Conservation (phyloP, 2,329 filamentous ascomycete genomes). For the Curvularia eragrostidis region DNA sequence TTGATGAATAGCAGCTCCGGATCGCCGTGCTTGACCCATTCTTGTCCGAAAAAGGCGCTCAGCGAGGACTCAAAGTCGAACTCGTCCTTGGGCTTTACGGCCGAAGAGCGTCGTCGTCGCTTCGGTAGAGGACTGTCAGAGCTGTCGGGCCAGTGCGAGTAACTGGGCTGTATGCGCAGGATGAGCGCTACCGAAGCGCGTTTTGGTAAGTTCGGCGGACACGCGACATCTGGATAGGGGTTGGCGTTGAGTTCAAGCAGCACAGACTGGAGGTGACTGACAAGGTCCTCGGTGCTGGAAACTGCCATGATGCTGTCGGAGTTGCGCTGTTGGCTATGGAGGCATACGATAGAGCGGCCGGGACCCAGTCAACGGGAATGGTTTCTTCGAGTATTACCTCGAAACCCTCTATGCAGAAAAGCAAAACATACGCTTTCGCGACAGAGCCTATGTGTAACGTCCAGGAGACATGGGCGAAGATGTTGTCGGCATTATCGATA, state of each 20-base stretch:
- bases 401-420: not conserved
- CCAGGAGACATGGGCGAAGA: not conserved
- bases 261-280: slow-evolving; percentile 52
- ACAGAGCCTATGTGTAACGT: not conserved
- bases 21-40: slow-evolving; percentile 70
- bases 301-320: slow-evolving; percentile 26
- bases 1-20: slow-evolving; percentile 77
- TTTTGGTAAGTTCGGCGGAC: slow-evolving; percentile 60
- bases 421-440: not conserved
- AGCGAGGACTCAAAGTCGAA: slow-evolving; percentile 53
- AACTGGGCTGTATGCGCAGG: slow-evolving; percentile 66
- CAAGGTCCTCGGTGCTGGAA: slow-evolving; percentile 38
- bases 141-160: slow-evolving; percentile 59
- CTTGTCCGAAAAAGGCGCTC: slow-evolving; percentile 66
- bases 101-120: slow-evolving; percentile 38
- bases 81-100: slow-evolving; percentile 28
- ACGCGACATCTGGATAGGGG: slow-evolving; percentile 58
- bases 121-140: slow-evolving; percentile 29
- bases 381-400: not conserved
- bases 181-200: slow-evolving; percentile 72
- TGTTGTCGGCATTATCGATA: not conserved
- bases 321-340: not conserved
- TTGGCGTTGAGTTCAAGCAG: slow-evolving; percentile 53
- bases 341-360: not conserved
- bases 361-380: not conserved